Percentiles rank a stretch among this genome's conserved stretches.
phyloP scores from a whole-genome alignment of 306 rosid genomes.

The Adenanthera pavonina region DNA sequence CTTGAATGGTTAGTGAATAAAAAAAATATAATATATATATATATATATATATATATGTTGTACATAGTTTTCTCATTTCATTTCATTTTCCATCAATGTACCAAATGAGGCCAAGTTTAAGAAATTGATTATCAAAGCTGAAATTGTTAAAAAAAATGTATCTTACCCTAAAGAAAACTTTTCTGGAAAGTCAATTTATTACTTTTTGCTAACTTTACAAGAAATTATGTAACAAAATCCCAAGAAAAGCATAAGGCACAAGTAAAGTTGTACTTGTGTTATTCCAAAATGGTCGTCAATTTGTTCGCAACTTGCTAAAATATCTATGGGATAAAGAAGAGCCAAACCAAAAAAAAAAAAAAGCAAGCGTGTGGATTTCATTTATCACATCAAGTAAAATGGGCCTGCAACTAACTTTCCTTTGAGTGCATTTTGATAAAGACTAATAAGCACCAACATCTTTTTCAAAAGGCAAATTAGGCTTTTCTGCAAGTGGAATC shows the following conservation, averaged over 20 bases:
- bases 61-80: no score
- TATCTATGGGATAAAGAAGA: background rate
- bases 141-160: no score
- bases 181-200: background rate
- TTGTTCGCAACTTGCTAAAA: slow-evolving; percentile 7
- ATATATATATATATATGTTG: no score
- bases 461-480: slow-evolving; percentile 27
- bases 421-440: slow-evolving; percentile 30
- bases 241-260: background rate
- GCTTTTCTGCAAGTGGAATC: slow-evolving; percentile 44
- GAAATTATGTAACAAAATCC: background rate
- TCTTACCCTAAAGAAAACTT: background rate
- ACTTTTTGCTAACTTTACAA: background rate
- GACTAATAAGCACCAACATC: slow-evolving; percentile 28
- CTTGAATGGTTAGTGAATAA: no score
- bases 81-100: no score
- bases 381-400: slow-evolving; percentile 12
- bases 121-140: no score
- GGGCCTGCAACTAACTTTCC: slow-evolving; percentile 30
- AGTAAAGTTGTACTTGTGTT: slow-evolving; percentile 20
- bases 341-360: background rate
- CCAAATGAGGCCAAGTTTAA: no score
- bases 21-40: no score
- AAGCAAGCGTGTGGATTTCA: slow-evolving; percentile 20
- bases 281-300: slow-evolving; percentile 26